These are phyloP conservation scores for Coemansia sp. DNA, from an alignment of 192 early-diverging fungal species.

Conservation along the genomic window DNA sequence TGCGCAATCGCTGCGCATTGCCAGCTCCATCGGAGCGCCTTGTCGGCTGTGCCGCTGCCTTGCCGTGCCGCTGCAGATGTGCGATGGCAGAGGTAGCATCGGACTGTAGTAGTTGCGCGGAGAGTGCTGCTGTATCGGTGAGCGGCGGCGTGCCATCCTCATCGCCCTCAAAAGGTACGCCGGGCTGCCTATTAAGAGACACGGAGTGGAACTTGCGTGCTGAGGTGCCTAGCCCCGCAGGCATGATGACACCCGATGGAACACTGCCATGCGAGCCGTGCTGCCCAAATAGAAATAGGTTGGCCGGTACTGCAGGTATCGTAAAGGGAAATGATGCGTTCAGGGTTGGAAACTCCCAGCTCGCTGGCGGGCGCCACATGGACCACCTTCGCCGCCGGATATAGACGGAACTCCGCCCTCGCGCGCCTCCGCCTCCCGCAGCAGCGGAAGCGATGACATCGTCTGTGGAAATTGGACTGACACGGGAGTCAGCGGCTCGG, in stretches of 20 bases:
- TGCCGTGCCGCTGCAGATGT: slow-evolving; percentile 11
- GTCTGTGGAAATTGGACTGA: not conserved
- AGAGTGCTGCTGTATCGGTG: slow-evolving; percentile 25
- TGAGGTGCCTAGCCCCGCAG: slow-evolving; percentile 43
- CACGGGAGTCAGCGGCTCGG: not conserved
- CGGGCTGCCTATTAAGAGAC: slow-evolving; percentile 44
- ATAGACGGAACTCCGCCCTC: not conserved
- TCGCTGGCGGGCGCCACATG: slow-evolving; percentile 16
- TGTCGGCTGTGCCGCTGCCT: slow-evolving; percentile 2
- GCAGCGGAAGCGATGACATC: not conserved
- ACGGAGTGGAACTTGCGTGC: slow-evolving; percentile 54
- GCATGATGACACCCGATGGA: slow-evolving; percentile 46
- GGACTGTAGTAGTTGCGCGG: slow-evolving; percentile 16
- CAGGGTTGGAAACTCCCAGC: slow-evolving; percentile 52
- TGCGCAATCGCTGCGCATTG: slow-evolving; percentile 6
- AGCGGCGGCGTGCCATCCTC: slow-evolving; percentile 6
- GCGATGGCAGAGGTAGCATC: slow-evolving; percentile 10
- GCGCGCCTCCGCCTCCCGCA: not conserved
- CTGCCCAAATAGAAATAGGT: slow-evolving; percentile 30
- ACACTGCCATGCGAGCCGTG: slow-evolving; percentile 19
- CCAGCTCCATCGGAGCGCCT: slow-evolving; percentile 29
- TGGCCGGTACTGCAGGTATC: slow-evolving; percentile 43
- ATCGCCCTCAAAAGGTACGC: slow-evolving; percentile 30
- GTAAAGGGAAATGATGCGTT: slow-evolving; percentile 53
- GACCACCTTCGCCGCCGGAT: slow-evolving; percentile 28